phyloP scores from a whole-genome alignment of 2,329 filamentous ascomycete species.

The Botrytis elliptica region DNA sequence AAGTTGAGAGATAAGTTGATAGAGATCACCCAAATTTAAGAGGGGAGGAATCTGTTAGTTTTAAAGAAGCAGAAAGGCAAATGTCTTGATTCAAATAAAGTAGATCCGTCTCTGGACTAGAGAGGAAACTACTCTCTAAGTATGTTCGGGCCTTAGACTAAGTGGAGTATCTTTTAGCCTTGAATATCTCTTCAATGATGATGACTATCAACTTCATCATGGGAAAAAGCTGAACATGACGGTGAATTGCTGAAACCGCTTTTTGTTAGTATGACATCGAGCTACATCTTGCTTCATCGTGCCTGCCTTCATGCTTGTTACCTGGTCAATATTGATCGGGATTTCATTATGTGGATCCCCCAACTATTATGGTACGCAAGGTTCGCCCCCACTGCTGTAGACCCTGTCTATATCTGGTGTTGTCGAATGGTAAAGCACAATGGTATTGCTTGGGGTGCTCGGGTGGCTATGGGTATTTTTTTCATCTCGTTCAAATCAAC shows the following conservation, averaged over 20 bases:
- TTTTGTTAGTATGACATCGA: constrained; percentile 15
- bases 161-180: not conserved
- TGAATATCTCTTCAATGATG: constrained; percentile 4
- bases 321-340: not conserved
- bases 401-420: not conserved
- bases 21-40: not conserved
- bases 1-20: not conserved
- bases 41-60: not conserved
- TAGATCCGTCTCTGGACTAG: constrained; percentile 2
- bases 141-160: not conserved
- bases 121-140: constrained; percentile 8
- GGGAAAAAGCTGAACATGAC: not conserved
- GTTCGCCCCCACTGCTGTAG: not conserved
- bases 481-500: not conserved
- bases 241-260: not conserved
- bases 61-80: not conserved
- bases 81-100: not conserved
- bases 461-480: not conserved
- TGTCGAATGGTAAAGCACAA: not conserved
- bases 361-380: not conserved
- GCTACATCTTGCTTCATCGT: not conserved
- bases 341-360: not conserved
- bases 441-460: not conserved
- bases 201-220: constrained; percentile 6
- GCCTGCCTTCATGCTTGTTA: not conserved